Percentiles rank a stretch among this genome's conserved stretches.
Conservation (phyloP, 1,284 basidiomycete genomes). For the Puccinia polysora region DNA sequence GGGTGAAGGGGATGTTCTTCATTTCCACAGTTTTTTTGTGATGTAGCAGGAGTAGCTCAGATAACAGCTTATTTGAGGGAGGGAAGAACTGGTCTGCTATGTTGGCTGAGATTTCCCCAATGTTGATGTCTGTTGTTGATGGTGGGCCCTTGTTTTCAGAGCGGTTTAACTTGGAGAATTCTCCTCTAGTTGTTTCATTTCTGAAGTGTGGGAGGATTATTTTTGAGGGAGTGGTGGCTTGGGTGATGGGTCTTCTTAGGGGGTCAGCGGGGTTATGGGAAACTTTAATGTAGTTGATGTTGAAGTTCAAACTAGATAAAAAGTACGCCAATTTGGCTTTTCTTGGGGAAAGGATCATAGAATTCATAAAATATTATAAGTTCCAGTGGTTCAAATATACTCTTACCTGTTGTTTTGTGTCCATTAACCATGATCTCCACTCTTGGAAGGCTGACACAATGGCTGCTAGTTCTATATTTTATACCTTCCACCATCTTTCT, state of each 20-base stretch:
- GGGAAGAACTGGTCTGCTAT: no score
- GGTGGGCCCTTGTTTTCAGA: no score
- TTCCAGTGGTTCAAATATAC: not conserved
- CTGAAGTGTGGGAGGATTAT: no score
- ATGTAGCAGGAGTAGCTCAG: no score
- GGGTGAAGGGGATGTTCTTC: no score
- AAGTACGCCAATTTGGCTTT: not conserved
- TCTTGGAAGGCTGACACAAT: not conserved
- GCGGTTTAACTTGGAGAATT: no score
- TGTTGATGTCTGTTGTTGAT: no score
- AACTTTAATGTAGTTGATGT: not conserved
- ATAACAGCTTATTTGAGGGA: no score
- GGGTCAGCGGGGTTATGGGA: not conserved
- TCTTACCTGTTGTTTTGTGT: not conserved
- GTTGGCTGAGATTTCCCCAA: no score
- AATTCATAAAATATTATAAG: not conserved
- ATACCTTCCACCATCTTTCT: conserved; percentile 1
- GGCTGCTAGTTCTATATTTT: not conserved
- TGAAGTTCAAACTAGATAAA: not conserved
- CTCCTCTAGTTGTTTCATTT: no score
- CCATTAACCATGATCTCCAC: conserved; percentile 7
- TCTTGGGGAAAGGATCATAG: not conserved
- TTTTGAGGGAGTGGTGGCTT: not conserved
- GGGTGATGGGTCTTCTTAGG: not conserved
- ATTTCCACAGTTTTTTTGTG: no score